Evolutionary conservation across 306 rosid species (phyloP), one percentile per base, ranked within the genome.

Genomic region (Begonia loranthoides): DNA sequence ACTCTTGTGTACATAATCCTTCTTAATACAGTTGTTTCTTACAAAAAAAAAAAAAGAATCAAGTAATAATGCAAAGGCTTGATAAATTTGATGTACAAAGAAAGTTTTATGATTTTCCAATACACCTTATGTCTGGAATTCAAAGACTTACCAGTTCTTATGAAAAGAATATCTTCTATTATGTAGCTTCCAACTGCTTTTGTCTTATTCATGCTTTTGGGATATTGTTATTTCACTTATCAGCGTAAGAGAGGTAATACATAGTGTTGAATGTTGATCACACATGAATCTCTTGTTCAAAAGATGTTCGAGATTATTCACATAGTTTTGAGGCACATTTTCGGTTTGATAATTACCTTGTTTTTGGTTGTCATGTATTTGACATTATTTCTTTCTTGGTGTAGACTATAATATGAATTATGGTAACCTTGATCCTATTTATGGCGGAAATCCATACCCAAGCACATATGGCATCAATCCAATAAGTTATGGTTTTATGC

Each of bases 361-460:
- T 28, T 28, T 28, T 28, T 28, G 36, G 36, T 28, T 28, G 9
- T 28, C 8, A 4, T 28, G 36, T 28, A 19, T 19, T 36, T 51
- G 57, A 24, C 24, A 50, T 61, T 59, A 66, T 41, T 59, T 73
- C 41, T 61, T 12, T 66, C 59, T 56, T 76, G 84, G 66, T 71
- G 74, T 61, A 65, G 94, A 86, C 39, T 86, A 92, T 72, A 77
- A 71, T 66, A 60, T 76, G 60, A 92, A 69, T 70, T 92, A 86
- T 73, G 88, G 94, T 34, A 79, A 76, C 67, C 84, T 82, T 47
- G 96, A 86, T 65, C 78, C 80, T 66, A 88, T 79, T 46, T 86
- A 83, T 75, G 76, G 79, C 9, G 99, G 88, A 69, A 87, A 81
- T 75, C 79, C 82, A 55, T 92, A 92, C 69, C 79, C 95, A 51